These are phyloP conservation scores for Debaryomyces subglobosus DNA, from an alignment of 1,139 yeast genomes.

Conservation along the genomic window DNA sequence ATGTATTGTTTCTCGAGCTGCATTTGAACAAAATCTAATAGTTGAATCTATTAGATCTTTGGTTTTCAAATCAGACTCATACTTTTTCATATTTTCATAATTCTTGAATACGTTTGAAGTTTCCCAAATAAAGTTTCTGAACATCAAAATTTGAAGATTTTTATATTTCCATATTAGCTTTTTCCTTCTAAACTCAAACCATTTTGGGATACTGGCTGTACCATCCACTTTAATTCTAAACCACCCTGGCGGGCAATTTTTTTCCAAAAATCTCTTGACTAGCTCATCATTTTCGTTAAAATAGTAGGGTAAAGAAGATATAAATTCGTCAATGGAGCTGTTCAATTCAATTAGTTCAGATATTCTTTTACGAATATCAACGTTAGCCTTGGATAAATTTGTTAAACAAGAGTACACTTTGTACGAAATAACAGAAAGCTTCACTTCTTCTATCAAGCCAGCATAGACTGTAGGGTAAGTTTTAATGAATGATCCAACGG, in stretches of 20 bases:
- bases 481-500: constrained; percentile 18
- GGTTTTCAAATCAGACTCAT: constrained; percentile 32
- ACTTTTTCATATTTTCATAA: not conserved
- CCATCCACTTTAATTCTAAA: constrained; percentile 5
- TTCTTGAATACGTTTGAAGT: constrained; percentile 25
- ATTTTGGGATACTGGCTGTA: constrained; percentile 23
- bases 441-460: constrained; percentile 59
- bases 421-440: constrained; percentile 52
- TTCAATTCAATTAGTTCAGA: constrained; percentile 53
- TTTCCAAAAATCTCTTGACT: constrained; percentile 25
- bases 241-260: constrained; percentile 10
- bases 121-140: constrained; percentile 60
- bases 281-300: constrained; percentile 42
- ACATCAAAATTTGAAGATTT: constrained; percentile 55
- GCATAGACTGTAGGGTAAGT: constrained; percentile 60
- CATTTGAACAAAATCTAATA: constrained; percentile 50
- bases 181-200: constrained; percentile 53
- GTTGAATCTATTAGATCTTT: constrained; percentile 47
- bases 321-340: constrained; percentile 44
- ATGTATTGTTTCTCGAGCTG: constrained; percentile 54
- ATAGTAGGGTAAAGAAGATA: constrained; percentile 48
- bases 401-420: constrained; percentile 47
- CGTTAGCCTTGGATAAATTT: constrained; percentile 16
- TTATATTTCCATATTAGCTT: constrained; percentile 58
- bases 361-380: constrained; percentile 32